Base-by-base conservation (phyloP, 352 stramenopile genomes). In the Phytophthora pistaciae region DNA sequence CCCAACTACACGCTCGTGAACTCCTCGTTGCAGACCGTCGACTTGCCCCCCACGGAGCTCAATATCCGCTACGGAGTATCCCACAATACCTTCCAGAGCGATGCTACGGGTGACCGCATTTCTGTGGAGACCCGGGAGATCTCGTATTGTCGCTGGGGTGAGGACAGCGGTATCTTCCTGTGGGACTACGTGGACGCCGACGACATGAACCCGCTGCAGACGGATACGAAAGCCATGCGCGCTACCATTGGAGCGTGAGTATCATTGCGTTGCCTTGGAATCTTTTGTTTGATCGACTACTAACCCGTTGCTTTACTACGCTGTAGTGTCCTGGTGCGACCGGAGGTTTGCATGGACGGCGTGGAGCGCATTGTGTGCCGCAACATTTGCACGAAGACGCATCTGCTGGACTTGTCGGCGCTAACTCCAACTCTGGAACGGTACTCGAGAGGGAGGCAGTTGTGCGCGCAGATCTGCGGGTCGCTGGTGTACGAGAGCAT, bases 341-440 rank as follows among this genome's bases (percentile, higher is more conserved):
- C 66, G 1, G 82, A 90, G 38, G 31, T 80, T 33, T 90, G 79
- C 52, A 64, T 60, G 1, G 82, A 90, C 46, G 79, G 79, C 57
- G 74, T 84, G 21, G 72, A 87, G 49, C 79, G 79, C 53, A 82
- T 90, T 13, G 84, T 91, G 33, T 85, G 79, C 42, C 80, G 82
- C 44, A 78, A 72, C 38, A 74, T 92, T 27, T 90, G 82, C 72
- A 85, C 84, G 27, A 92, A 92, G 71, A 67, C 87, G 48, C 71
- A 85, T 44, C 56, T 76, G 31, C 46, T 67, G 29, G 44, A 67
- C 18, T 27, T 44, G 4, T 53, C 66, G 31, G 54, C 33, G 9
- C 33, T 75, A 53, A 72, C 79, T 9, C 67, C 63, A 0, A 74
- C 33, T 21, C 62, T 85, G 25, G 55, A 73, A 49, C 75, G 60